Percentiles rank a stretch among this genome's conserved stretches.
Conservation (phyloP, 208 protist species). For the Leishmania amazonensis region DNA sequence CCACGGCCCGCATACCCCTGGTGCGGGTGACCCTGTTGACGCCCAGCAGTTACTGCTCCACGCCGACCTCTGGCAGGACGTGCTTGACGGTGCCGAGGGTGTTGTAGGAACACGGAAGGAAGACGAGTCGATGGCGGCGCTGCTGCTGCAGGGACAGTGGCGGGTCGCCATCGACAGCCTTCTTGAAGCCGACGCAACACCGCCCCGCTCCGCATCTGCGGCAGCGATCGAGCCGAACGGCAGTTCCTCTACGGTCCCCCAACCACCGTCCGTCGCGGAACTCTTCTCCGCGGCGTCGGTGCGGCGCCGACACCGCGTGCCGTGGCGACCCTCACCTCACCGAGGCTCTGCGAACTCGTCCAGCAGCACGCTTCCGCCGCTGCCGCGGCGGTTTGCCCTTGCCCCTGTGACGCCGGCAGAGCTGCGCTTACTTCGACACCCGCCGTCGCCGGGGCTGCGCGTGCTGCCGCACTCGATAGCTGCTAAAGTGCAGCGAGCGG, state of each 20-base stretch:
- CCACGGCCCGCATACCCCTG: not conserved
- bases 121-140: slow-evolving; percentile 2
- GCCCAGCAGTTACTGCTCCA: not conserved
- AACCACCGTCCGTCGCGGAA: not conserved
- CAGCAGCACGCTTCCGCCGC: not conserved
- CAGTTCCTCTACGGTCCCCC: not conserved
- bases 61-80: not conserved
- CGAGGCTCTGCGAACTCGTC: not conserved
- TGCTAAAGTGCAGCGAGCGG: not conserved
- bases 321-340: not conserved
- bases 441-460: slow-evolving; percentile 17
- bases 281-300: slow-evolving; percentile 14
- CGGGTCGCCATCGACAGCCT: not conserved
- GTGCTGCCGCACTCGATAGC: not conserved
- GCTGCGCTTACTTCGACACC: slow-evolving; percentile 18
- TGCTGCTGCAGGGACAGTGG: slow-evolving; percentile 22
- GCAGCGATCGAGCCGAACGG: not conserved
- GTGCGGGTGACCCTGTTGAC: not conserved
- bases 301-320: slow-evolving; percentile 13
- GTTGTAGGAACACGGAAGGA: not conserved
- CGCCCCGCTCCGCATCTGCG: not conserved
- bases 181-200: not conserved
- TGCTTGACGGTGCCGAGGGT: not conserved
- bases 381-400: slow-evolving; percentile 7
- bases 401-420: slow-evolving; percentile 19